Evolutionary conservation across 2,329 filamentous ascomycete genomes (phyloP).

Genomic region (Biscogniauxia mediterranea): DNA sequence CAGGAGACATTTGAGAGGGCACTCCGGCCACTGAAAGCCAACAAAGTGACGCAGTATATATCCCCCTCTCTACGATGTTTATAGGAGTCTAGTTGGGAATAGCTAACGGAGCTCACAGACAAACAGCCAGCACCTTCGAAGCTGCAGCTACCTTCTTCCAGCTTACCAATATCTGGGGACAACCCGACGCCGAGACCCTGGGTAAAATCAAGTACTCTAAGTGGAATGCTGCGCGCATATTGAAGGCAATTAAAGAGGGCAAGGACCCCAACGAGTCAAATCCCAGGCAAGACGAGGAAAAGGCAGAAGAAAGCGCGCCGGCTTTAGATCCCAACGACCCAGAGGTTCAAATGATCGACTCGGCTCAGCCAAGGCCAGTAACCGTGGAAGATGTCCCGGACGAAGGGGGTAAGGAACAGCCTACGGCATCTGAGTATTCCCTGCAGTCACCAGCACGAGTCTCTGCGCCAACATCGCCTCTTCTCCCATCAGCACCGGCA

Average conservation of each 20-base stretch:
- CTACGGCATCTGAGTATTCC: constrained; percentile 24
- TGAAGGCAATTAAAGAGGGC: constrained; percentile 85
- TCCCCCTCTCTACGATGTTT: background rate
- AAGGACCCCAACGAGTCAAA: constrained; percentile 92
- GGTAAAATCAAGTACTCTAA: constrained; percentile 96
- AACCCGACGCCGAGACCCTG: constrained; percentile 69
- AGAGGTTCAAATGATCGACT: constrained; percentile 56
- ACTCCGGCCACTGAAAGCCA: constrained; percentile 75
- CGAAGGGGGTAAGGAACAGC: constrained; percentile 32
- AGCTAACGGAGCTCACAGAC: constrained; percentile 45
- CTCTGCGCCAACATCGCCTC: constrained; percentile 36
- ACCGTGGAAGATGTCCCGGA: constrained; percentile 56
- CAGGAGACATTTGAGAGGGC: constrained; percentile 83
- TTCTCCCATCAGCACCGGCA: constrained; percentile 26
- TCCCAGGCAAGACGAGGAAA: constrained; percentile 60
- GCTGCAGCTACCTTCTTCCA: constrained; percentile 92
- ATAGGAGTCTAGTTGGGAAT: background rate
- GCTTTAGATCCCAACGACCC: constrained; percentile 62
- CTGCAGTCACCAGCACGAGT: constrained; percentile 34
- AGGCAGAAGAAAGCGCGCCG: constrained; percentile 43
- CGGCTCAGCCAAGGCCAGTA: constrained; percentile 38
- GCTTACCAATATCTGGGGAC: constrained; percentile 79
- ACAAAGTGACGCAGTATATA: constrained; percentile 75
- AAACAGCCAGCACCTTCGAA: constrained; percentile 92
- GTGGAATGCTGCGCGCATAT: constrained; percentile 88